Evolutionary conservation across 371 early-diverging fungal species (phyloP).

Genomic region (Basidiobolus heterosporus): DNA sequence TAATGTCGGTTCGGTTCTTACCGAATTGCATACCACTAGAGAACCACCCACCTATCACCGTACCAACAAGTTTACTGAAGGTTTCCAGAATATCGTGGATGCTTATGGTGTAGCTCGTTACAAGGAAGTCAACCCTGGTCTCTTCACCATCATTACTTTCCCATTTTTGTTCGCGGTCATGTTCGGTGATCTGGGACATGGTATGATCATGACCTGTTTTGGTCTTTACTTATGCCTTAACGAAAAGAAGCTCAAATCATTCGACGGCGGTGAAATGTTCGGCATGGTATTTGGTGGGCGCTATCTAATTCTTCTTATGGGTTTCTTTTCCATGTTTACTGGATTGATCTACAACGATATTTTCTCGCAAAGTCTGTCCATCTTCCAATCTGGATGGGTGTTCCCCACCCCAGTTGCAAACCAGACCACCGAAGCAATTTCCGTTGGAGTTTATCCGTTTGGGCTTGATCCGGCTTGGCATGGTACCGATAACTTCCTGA

Average conservation of each 20-base stretch:
- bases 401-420: constrained; percentile 31
- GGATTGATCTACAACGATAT: constrained; percentile 98
- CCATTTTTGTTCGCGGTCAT: constrained; percentile 99
- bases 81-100: constrained; percentile 95
- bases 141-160: constrained; percentile 95
- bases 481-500: constrained; percentile 73
- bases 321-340: constrained; percentile 90
- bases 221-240: constrained; percentile 64
- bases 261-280: constrained; percentile 67
- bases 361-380: constrained; percentile 67
- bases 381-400: constrained; percentile 67
- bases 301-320: constrained; percentile 95
- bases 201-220: constrained; percentile 62
- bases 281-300: constrained; percentile 88
- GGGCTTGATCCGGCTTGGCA: constrained; percentile 91
- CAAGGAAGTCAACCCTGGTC: constrained; percentile 97
- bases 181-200: constrained; percentile 99
- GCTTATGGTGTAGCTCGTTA: constrained; percentile 98
- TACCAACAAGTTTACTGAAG: constrained; percentile 89
- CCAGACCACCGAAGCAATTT: constrained; percentile 21
- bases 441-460: constrained; percentile 39
- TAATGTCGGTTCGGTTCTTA: constrained; percentile 69
- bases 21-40: constrained; percentile 61
- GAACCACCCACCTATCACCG: constrained; percentile 92
- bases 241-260: constrained; percentile 60